Conservation (phyloP, 2,329 filamentous ascomycete species). For the Coniella lustricola region DNA sequence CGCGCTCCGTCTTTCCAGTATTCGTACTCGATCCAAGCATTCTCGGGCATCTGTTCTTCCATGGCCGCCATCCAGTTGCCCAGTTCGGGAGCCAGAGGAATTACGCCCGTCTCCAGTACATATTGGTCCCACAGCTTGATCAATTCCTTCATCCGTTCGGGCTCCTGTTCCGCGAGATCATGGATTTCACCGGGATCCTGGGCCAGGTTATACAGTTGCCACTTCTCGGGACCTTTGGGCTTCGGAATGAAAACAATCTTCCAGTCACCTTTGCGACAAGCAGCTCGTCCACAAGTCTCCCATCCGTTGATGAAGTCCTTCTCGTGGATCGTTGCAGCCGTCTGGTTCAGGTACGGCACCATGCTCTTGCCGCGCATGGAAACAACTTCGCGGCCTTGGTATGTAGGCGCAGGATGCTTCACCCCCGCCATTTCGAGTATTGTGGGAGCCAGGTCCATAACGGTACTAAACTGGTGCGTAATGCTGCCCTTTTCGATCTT, state of each 20-base stretch:
- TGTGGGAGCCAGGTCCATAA: constrained; percentile 45
- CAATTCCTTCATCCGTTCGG: constrained; percentile 25
- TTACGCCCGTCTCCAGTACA: constrained; percentile 48
- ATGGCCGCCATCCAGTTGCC: constrained; percentile 52
- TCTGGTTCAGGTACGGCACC: constrained; percentile 24
- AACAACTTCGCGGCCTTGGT: constrained; percentile 28
- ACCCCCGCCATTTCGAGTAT: constrained; percentile 41
- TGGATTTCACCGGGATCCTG: constrained; percentile 38
- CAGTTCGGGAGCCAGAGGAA: constrained; percentile 51
- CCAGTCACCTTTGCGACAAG: constrained; percentile 30
- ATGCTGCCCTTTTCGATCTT: constrained; percentile 28
- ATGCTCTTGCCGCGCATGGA: constrained; percentile 28
- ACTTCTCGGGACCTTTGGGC: constrained; percentile 40
- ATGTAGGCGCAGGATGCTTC: constrained; percentile 46
- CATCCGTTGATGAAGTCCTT: constrained; percentile 31
- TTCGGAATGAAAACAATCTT: constrained; percentile 40
- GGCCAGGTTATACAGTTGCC: constrained; percentile 41
- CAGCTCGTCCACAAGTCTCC: constrained; percentile 29
- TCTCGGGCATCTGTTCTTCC: constrained; percentile 59
- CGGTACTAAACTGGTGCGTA: constrained; percentile 42
- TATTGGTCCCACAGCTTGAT: constrained; percentile 30
- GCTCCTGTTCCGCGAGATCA: constrained; percentile 29
- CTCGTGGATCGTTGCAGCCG: constrained; percentile 26
- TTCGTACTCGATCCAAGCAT: constrained; percentile 60
- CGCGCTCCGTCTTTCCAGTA: constrained; percentile 45